Evolutionary conservation across 176 grass and related monocot species (phyloP), one percentile per base, ranked within the genome.

Genomic region (Calamus simplicifolius): DNA sequence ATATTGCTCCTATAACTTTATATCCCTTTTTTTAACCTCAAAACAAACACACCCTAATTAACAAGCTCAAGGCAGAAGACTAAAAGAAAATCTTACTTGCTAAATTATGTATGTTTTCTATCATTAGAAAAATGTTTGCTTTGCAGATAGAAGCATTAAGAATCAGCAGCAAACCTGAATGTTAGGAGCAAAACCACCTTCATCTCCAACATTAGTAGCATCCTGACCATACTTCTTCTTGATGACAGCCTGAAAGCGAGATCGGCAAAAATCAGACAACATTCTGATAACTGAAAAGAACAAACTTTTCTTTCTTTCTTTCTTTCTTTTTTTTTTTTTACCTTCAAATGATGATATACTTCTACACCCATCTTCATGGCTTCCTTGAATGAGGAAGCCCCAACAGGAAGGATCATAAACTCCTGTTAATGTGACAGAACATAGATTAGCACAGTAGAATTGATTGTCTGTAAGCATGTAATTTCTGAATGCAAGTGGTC

Each of bases 141-240:
- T 2, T 43, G 35, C 7, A 10, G 12, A 43, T 2, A 10, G 12
- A 43, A 2, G 35, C 12, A 43, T 10, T 43, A 43, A 3, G 35
- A 18, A 38, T 23, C 27, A 5, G 23, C 14, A 21, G 51, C 62
- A 74, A 23, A 94, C 92, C 92, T 90, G 92, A 72, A 96, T 90
- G 78, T 96, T 96, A 48, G 92, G 92, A 69, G 92, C 92, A 75
- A 96, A 96, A 73, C 92, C 92, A 72, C 92, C 92, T 80, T 96
- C 92, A 69, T 96, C 92, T 55, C 92, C 92, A 35, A 96, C 87
- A 75, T 96, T 96, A 50, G 87, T 90, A 58, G 92, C 92, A 80
- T 96, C 92, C 27, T 88, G 92, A 18, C 92, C 92, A 14, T 96
- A 96, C 77, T 96, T 96, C 83, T 96, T 96, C 87, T 96, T 96